Conservation (phyloP, 129 eudicot species). For the Glebionis coronaria region DNA sequence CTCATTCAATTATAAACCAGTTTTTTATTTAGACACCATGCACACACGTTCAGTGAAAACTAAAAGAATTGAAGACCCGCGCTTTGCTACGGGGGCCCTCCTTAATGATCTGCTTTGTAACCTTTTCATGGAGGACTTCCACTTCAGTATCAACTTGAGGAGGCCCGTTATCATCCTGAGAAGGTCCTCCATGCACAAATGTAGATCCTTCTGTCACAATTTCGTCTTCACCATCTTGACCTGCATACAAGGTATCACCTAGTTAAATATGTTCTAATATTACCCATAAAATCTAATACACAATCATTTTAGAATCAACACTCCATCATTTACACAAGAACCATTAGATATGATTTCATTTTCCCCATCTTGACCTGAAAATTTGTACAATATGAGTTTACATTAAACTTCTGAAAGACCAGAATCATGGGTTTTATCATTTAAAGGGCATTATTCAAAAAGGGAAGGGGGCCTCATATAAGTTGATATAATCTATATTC, state of each 20-base stretch:
- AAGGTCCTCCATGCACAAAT: conserved; percentile 73
- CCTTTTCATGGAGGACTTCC: conserved; percentile 88
- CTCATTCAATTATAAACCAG: too few relatives aligned
- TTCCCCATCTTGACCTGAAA: conserved; percentile 33
- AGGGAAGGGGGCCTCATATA: background rate
- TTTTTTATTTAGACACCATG: too few relatives aligned
- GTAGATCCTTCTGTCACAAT: conserved; percentile 67
- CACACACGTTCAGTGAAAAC: too few relatives aligned
- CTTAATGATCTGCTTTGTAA: conserved; percentile 82
- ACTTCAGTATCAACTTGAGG: conserved; percentile 63
- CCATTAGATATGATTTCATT: conserved; percentile 19
- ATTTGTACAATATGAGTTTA: conserved; percentile 16
- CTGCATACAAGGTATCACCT: conserved; percentile 26
- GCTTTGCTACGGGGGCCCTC: too few relatives aligned
- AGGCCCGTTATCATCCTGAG: conserved; percentile 68
- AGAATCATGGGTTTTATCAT: background rate
- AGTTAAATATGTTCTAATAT: background rate
- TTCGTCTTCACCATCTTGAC: conserved; percentile 49
- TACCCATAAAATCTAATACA: background rate
- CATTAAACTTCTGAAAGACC: background rate
- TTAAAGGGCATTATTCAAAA: background rate
- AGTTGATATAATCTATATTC: background rate
- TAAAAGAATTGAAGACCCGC: too few relatives aligned
- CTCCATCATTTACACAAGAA: conserved; percentile 11
- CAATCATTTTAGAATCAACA: conserved; percentile 4